A percentile compares a stretch with the other conserved stretches of the same genome.
Evolutionary conservation across 257 asterid species (phyloP).

Genomic region (Handroanthus guayacan): DNA sequence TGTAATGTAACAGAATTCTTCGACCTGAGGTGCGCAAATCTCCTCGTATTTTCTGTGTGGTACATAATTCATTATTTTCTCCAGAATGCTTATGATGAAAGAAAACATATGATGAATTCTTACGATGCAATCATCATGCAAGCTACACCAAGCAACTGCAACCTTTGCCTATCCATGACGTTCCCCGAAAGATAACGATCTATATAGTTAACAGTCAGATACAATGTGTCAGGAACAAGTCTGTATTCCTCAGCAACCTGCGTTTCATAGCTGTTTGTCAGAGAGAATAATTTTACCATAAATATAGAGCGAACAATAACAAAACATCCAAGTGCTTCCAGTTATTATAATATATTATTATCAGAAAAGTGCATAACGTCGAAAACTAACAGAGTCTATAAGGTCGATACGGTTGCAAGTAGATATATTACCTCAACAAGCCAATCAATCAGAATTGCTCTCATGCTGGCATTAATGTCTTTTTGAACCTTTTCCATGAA

Average conservation of each 20-base stretch:
- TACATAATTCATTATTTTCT: not conserved
- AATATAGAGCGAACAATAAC: not conserved
- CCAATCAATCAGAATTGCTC: constrained; percentile 72
- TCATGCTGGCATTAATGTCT: constrained; percentile 63
- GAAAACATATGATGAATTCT: constrained; percentile 36
- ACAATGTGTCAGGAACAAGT: constrained; percentile 90
- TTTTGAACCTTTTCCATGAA: constrained; percentile 65
- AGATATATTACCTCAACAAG: constrained; percentile 78
- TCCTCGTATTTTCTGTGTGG: constrained; percentile 88
- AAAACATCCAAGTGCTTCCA: not conserved
- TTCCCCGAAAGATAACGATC: constrained; percentile 98
- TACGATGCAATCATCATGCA: constrained; percentile 99
- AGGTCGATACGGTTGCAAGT: not conserved
- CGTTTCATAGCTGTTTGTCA: constrained; percentile 19
- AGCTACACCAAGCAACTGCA: constrained; percentile 91
- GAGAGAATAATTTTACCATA: not conserved
- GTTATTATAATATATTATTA: not conserved
- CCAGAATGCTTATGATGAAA: not conserved
- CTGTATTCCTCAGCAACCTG: constrained; percentile 94
- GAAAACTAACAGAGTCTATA: not conserved
- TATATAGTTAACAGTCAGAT: constrained; percentile 83
- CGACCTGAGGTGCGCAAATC: constrained; percentile 92
- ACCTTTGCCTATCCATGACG: constrained; percentile 78
- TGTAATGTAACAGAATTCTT: constrained; percentile 94
- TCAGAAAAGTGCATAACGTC: not conserved